Evolutionary conservation across 1,139 yeast genomes (phyloP).

Genomic region (Debaryomyces udenii): DNA sequence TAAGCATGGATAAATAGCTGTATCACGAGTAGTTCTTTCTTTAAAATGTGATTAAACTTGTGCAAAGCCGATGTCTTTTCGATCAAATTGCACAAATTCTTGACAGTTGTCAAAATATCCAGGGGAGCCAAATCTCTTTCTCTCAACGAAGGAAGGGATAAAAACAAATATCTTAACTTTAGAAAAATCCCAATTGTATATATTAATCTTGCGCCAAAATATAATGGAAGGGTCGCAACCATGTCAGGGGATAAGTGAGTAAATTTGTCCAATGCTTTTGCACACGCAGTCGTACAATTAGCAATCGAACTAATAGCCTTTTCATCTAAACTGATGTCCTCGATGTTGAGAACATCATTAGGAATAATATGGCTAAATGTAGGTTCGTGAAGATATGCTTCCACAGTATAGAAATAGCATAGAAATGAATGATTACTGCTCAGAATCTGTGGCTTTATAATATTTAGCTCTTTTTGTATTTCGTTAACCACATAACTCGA

Average conservation of each 20-base stretch:
- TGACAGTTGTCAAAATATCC: conserved; percentile 46
- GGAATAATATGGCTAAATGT: conserved; percentile 39
- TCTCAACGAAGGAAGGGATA: conserved; percentile 57
- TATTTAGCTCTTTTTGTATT: conserved; percentile 44
- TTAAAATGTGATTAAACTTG: conserved; percentile 53
- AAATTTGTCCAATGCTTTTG: conserved; percentile 54
- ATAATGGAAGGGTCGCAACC: conserved; percentile 61
- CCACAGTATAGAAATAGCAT: conserved; percentile 64
- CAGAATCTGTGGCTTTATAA: conserved; percentile 39
- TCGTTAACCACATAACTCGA: conserved; percentile 40
- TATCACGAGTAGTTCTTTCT: conserved; percentile 56
- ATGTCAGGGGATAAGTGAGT: conserved; percentile 42
- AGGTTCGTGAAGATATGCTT: conserved; percentile 74
- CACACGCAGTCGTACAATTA: conserved; percentile 59
- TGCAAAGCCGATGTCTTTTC: conserved; percentile 38
- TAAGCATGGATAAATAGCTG: conserved; percentile 64
- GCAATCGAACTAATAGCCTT: conserved; percentile 43
- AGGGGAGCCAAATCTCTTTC: conserved; percentile 53
- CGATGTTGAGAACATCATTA: conserved; percentile 21
- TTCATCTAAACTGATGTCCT: conserved; percentile 21
- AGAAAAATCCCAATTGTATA: conserved; percentile 70
- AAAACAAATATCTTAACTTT: conserved; percentile 57
- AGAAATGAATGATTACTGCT: conserved; percentile 43
- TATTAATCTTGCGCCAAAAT: conserved; percentile 64
- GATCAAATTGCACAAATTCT: conserved; percentile 43